Percentiles rank a stretch among this genome's conserved stretches.
These are phyloP conservation scores for Boletus coccyginus DNA, from an alignment of 768 basidiomycete genomes.

Conservation along the genomic window DNA sequence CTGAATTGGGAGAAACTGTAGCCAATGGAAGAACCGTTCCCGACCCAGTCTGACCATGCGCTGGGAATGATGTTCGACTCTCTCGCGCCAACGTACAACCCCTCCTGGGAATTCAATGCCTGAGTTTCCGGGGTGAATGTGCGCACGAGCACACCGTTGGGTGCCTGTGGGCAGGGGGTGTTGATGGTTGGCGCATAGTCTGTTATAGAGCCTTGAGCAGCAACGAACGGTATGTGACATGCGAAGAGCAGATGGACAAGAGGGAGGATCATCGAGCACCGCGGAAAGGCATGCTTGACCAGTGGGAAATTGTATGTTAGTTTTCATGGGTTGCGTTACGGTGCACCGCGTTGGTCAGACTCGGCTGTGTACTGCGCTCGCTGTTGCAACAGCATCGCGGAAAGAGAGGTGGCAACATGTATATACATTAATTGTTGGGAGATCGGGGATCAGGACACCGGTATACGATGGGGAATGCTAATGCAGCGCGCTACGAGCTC, in stretches of 20 bases:
- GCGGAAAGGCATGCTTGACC: conserved; percentile 5
- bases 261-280: conserved; percentile 3
- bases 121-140: conserved; percentile 50
- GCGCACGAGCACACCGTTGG: conserved; percentile 43
- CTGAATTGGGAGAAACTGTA: conserved; percentile 48
- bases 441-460: background rate
- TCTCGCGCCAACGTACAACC: conserved; percentile 45
- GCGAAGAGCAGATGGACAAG: background rate
- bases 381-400: background rate
- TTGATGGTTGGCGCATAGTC: conserved; percentile 54
- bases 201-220: conserved; percentile 26
- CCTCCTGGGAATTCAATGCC: conserved; percentile 48
- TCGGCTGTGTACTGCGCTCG: conserved; percentile 4
- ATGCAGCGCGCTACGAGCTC: no score
- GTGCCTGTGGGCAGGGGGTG: conserved; percentile 50
- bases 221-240: background rate
- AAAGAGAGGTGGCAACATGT: no score
- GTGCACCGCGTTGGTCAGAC: conserved; percentile 13
- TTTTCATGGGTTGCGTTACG: background rate
- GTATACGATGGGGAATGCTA: background rate
- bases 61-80: conserved; percentile 38
- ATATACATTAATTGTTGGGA: background rate
- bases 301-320: background rate
- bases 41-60: conserved; percentile 62
- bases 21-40: conserved; percentile 49